Base-by-base conservation (phyloP, 1,284 basidiomycete genomes). In the Ceratobasidium sp. region DNA sequence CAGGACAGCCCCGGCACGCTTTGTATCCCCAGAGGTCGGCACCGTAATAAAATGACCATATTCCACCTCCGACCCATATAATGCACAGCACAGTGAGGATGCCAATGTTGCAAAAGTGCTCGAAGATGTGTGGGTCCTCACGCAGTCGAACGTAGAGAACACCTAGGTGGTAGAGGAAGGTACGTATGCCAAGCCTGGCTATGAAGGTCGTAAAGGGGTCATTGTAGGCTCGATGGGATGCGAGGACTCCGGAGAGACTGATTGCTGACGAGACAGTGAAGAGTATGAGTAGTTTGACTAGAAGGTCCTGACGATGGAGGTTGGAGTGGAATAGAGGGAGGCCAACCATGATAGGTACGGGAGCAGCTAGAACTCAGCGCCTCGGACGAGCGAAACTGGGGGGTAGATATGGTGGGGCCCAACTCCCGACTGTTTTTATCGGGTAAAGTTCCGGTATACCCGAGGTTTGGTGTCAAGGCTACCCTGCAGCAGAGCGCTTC, bases 11-110 rank as follows among this genome's bases (percentile, higher is more conserved):
- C 20, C 30, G 12, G 41, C 68, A 70, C 8, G 52, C 8, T 27
- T 70, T 70, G 27, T 70, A 57, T 14, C 68, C 68, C 68, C 68
- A 70, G 3, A 70, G 16, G n/a, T 70, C 68, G 4, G 52, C 68
- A 8, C 52, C 68, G 27, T 38, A 70, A 12, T 23, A 59, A 14
- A 54, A 33, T 2, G 52, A 70, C 68, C 54, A 59, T 8, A 59
- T 30, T 27, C 20, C 54, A 20, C 52, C 54, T 10, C 54, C 52
- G 41, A 70, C 20, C 68, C 68, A 70, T 27, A 35, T 12, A 18
- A n/a, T 16, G 54, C 52, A 54, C 12, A 70, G 8, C 8, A 54
- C 20, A 20, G 20, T 14, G 20, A 27, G 38, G 8, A 38, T n/a
- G 41, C 2, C n/a, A n/a, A 70, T 35, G 38, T 70, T 57, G 14